phyloP scores from a whole-genome alignment of 176 grass and related monocot species.

The Eleusine indica region DNA sequence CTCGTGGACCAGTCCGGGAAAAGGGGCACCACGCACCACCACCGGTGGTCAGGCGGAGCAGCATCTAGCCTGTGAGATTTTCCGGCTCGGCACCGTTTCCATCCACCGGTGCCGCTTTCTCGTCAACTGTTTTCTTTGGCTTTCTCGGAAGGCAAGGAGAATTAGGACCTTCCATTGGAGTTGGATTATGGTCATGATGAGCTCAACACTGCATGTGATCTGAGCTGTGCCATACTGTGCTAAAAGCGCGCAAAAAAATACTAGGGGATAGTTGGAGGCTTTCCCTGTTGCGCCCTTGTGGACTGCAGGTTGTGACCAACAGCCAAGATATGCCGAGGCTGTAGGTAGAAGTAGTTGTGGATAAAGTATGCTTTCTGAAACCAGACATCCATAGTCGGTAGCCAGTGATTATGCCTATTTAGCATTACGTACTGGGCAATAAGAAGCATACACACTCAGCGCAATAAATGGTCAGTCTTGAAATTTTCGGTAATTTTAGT shows the following conservation, averaged over 20 bases:
- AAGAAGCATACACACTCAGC: no score
- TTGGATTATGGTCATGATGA: background rate
- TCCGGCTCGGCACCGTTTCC: background rate
- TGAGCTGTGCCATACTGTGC: background rate
- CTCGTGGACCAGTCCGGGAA: background rate
- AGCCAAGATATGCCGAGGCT: background rate
- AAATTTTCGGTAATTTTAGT: no score
- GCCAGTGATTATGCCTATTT: no score
- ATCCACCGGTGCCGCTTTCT: constrained; percentile 34
- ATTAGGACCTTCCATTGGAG: constrained; percentile 2
- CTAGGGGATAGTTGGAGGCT: background rate
- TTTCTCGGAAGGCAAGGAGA: constrained; percentile 33
- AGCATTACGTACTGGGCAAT: no score
- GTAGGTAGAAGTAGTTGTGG: background rate
- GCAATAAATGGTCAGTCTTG: no score
- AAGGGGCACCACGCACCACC: background rate
- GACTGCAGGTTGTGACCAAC: background rate
- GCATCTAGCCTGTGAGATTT: background rate
- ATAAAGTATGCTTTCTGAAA: no score
- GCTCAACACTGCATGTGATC: constrained; percentile 15
- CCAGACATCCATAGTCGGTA: no score
- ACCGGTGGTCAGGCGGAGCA: no score
- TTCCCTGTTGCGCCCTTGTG: background rate
- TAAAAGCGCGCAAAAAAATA: background rate
- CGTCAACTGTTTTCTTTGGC: constrained; percentile 32